Evolutionary conservation across 2,329 filamentous ascomycete genomes (phyloP), one percentile per base, ranked within the genome.

Genomic region (Capronia coronata): DNA sequence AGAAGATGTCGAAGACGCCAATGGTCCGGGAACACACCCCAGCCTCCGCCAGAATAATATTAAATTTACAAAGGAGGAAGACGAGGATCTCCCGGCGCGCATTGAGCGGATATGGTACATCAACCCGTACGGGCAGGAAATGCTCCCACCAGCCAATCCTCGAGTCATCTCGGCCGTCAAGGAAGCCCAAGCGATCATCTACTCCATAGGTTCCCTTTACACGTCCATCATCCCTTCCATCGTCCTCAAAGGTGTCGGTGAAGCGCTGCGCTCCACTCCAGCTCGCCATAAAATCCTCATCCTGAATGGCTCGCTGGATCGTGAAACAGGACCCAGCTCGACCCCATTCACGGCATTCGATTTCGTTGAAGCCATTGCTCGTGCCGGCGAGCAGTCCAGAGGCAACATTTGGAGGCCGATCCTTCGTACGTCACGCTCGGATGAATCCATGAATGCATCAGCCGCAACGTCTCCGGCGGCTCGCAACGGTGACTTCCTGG

Each of bases 61-160:
- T 52, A 73, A 75, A 3, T 94, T 95, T 65, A 84, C 78, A 62
- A 97, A 97, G 69, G 83, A 88, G 55, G 80, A 86, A 53, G 86
- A 91, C 47, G 84, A 90, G 59, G 87, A 93, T 47, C 74, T 97
- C 1, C 78, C 87, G 0, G 77, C 84, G 0, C 77, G 87, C 22
- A 94, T 97, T 59, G 75, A 83, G 47, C 73, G 90, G 2, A 76
- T 97, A 25, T 97, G 89, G 88, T 97, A 97, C 71, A 97, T 97
- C 71, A 97, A 96, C 63, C 91, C 91, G 0, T 97, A 96, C 66
- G 91, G 91, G n/a, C 88, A 96, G 64, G 90, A 96, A 67, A 96
- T 97, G 59, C 80, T 83, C 14, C 86, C 90, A 0, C 78, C 83
- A 0, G 86, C 88, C 1, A 97, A 95, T 62, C 83, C 88, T 0